phyloP scores from a whole-genome alignment of 1,284 basidiomycete species.

The Sanghuangporus baumii region DNA sequence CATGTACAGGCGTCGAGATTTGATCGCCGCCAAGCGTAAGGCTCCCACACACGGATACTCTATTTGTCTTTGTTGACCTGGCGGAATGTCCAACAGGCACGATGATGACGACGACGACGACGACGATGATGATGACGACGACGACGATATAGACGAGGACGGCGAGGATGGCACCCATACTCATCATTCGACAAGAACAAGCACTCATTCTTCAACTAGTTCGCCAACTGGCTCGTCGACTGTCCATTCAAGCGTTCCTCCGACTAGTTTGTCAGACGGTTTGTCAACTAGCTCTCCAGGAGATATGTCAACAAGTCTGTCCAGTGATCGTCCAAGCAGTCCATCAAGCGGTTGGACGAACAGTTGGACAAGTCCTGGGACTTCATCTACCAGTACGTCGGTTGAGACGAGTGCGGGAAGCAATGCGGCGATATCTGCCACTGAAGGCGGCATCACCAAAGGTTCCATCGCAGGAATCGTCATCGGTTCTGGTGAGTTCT shows the following conservation, averaged over 20 bases:
- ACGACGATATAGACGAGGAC: conserved; percentile 10
- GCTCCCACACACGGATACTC: neutral
- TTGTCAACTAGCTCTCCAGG: no score
- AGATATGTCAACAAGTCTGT: no score
- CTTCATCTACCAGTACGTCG: neutral
- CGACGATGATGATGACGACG: neutral
- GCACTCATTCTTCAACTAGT: neutral
- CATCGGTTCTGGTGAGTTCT: conserved; percentile 11
- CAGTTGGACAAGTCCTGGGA: neutral
- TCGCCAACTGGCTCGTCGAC: neutral
- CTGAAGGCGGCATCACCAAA: neutral
- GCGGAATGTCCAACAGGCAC: no score
- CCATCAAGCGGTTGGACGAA: no score
- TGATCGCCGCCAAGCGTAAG: neutral
- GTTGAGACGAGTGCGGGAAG: neutral
- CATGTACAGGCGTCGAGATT: neutral
- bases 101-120: neutral
- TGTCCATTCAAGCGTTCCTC: no score
- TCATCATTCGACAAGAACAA: neutral
- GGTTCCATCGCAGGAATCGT: conserved; percentile 15
- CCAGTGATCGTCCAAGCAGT: no score
- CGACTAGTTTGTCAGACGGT: no score
- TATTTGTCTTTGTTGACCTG: no score
- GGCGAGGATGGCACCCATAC: neutral
- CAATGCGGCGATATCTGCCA: neutral